phyloP scores from a whole-genome alignment of 2,329 filamentous ascomycete species.

The Anthostomella pinea region DNA sequence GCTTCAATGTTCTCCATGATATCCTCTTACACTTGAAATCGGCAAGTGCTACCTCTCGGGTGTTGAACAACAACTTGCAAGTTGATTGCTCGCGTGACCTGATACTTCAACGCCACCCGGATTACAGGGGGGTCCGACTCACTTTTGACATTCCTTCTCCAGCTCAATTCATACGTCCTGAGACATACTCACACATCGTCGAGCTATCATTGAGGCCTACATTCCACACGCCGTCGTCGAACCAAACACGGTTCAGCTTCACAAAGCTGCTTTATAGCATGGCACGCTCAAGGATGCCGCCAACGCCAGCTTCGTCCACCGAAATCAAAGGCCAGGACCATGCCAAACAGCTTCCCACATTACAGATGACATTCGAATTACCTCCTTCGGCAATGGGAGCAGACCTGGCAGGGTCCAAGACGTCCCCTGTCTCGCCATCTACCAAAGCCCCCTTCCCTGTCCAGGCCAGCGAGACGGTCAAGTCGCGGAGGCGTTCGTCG shows the following conservation, averaged over 20 bases:
- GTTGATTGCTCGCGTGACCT: no score
- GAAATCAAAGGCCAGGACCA: conserved; percentile 74
- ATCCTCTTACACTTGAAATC: no score
- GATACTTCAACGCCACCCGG: no score
- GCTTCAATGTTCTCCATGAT: no score
- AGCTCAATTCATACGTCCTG: no score
- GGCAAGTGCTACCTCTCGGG: no score
- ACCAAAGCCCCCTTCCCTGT: conserved; percentile 40
- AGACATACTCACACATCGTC: no score
- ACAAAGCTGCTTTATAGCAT: conserved; percentile 40
- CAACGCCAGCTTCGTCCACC: conserved; percentile 75
- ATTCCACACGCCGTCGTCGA: conserved; percentile 7
- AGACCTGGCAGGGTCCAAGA: conserved; percentile 38
- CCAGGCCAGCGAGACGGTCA: conserved; percentile 47
- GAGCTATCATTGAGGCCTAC: conserved; percentile 3
- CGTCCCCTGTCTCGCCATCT: conserved; percentile 28
- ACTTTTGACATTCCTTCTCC: no score
- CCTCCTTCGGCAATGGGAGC: conserved; percentile 68
- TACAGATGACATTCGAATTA: conserved; percentile 70
- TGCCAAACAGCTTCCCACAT: conserved; percentile 53
- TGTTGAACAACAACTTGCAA: no score
- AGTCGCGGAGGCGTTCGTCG: conserved; percentile 52
- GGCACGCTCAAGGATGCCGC: conserved; percentile 65
- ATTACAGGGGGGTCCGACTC: no score
- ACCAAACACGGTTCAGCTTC: not conserved